phyloP scores from a whole-genome alignment of 1,139 yeast species.

The Scheffersomyces insectosa region DNA sequence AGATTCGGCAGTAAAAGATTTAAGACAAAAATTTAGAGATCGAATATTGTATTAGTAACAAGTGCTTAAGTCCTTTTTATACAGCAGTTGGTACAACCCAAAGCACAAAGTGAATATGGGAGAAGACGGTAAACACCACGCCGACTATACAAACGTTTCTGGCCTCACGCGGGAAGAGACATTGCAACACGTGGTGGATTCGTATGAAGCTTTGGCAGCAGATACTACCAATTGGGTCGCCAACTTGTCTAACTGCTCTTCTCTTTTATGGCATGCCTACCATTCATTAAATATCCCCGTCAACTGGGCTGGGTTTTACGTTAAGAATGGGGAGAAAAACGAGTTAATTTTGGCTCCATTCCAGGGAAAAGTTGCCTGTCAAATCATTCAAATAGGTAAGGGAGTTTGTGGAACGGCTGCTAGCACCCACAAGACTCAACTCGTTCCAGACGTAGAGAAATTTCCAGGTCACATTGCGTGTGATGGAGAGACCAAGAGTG shows the following conservation, averaged over 20 bases:
- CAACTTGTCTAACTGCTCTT: slow-evolving; percentile 81
- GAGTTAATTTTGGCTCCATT: slow-evolving; percentile 85
- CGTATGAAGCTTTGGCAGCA: slow-evolving; percentile 63
- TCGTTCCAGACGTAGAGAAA: slow-evolving; percentile 72
- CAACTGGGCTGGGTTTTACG: slow-evolving; percentile 95
- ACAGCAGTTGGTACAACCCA: too few species aligned
- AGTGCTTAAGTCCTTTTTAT: too few species aligned
- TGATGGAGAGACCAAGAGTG: slow-evolving; percentile 92
- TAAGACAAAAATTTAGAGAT: too few species aligned
- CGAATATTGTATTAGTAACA: too few species aligned
- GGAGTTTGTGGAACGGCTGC: slow-evolving; percentile 97
- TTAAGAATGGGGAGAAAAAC: slow-evolving; percentile 35
- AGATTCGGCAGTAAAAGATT: too few species aligned
- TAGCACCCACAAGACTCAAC: slow-evolving; percentile 52
- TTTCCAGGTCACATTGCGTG: slow-evolving; percentile 97
- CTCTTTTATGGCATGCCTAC: slow-evolving; percentile 87
- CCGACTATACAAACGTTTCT: slow-evolving; percentile 60
- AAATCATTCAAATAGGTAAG: slow-evolving; percentile 67
- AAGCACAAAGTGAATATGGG: not conserved
- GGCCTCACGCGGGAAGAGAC: slow-evolving; percentile 52
- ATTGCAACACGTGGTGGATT: slow-evolving; percentile 56
- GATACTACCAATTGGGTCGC: slow-evolving; percentile 84
- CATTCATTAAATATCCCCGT: slow-evolving; percentile 57
- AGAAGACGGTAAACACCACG: slow-evolving; percentile 44
- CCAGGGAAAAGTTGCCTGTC: slow-evolving; percentile 97